Conservation (phyloP, 768 basidiomycete species). For the Naganishia kalamii region DNA sequence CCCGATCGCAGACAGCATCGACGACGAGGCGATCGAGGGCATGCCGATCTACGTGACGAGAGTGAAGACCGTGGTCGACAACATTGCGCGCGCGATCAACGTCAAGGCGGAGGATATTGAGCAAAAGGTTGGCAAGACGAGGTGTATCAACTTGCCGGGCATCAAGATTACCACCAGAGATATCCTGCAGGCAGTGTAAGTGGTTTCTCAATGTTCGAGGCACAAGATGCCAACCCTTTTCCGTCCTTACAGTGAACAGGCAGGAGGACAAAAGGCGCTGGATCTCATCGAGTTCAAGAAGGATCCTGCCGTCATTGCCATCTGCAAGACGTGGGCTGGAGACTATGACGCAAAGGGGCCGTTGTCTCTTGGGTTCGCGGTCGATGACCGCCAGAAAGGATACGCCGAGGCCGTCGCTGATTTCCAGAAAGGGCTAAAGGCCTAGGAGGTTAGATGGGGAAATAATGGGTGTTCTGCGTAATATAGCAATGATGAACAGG, state of each 20-base stretch:
- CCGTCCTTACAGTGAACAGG: conserved; percentile 39
- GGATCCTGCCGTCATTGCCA: conserved; percentile 39
- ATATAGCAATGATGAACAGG: not conserved
- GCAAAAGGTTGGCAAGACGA: conserved; percentile 45
- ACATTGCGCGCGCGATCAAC: conserved; percentile 54
- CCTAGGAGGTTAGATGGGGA: not conserved
- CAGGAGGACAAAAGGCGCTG: conserved; percentile 54
- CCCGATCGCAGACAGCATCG: conserved; percentile 37
- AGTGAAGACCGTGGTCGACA: conserved; percentile 54
- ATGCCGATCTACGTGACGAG: conserved; percentile 55
- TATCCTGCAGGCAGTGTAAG: conserved; percentile 54
- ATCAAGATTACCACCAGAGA: conserved; percentile 57
- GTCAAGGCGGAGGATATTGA: conserved; percentile 50
- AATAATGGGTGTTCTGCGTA: not conserved
- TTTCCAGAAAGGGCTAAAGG: conserved; percentile 39
- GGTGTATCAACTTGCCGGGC: conserved; percentile 59
- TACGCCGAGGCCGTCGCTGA: conserved; percentile 42
- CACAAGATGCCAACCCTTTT: not conserved
- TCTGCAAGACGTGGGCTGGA: conserved; percentile 45
- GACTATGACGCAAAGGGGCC: conserved; percentile 35
- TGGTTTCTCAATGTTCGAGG: not conserved
- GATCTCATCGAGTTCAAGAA: conserved; percentile 48
- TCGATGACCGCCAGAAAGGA: conserved; percentile 40
- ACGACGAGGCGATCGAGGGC: conserved; percentile 48
- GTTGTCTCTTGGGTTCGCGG: conserved; percentile 39